Evolutionary conservation across 2,329 filamentous ascomycete genomes (phyloP).

Genomic region (Trichoderma sp.): DNA sequence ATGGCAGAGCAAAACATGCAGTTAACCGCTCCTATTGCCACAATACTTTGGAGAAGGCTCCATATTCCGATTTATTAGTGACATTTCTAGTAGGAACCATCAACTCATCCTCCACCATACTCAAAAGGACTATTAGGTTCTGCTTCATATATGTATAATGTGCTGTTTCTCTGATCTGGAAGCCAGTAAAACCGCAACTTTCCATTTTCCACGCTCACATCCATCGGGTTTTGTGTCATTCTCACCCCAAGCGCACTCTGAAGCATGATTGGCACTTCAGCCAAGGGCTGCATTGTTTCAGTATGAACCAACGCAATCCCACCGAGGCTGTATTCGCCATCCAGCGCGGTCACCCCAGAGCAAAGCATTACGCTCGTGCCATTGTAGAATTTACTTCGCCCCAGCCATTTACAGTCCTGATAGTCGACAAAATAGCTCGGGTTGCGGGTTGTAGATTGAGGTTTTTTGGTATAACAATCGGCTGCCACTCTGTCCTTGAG

Average conservation of each 20-base stretch:
- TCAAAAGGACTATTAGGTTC: slow-evolving; percentile 29
- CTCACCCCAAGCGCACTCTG: slow-evolving; percentile 40
- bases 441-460: slow-evolving; percentile 34
- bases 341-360: slow-evolving; percentile 45
- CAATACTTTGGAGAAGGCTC: rapidly evolving
- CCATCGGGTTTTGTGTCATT: slow-evolving; percentile 52
- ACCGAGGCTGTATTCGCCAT: slow-evolving; percentile 38
- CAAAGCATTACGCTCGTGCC: slow-evolving; percentile 49
- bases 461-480: slow-evolving; percentile 25
- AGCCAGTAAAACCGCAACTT: slow-evolving; percentile 49
- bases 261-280: slow-evolving; percentile 48
- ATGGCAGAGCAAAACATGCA: neutral
- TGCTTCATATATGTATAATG: slow-evolving; percentile 50
- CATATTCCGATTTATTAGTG: neutral
- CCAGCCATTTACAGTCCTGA: slow-evolving; percentile 55
- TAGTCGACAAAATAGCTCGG: slow-evolving; percentile 50
- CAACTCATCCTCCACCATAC: slow-evolving; percentile 23
- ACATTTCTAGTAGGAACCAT: no score
- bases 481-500: slow-evolving; percentile 27
- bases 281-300: slow-evolving; percentile 45
- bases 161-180: slow-evolving; percentile 49
- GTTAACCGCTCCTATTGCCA: neutral
- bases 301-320: slow-evolving; percentile 51
- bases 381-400: slow-evolving; percentile 39
- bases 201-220: slow-evolving; percentile 46